Evolutionary conservation across 306 rosid species (phyloP).

Genomic region (Gynostemma pentaphyllum): DNA sequence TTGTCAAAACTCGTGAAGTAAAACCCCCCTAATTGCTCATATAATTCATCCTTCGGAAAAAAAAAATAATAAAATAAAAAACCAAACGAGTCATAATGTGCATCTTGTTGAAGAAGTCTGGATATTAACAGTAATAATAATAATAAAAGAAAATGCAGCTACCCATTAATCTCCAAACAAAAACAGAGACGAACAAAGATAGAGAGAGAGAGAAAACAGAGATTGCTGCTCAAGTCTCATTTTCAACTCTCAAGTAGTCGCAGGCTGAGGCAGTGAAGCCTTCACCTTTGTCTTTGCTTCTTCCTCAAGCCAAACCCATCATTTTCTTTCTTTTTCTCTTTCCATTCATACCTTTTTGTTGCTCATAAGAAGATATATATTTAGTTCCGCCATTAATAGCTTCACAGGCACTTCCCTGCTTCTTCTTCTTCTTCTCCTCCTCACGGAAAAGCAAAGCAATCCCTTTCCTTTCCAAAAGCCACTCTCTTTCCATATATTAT

Average conservation of each 20-base stretch:
- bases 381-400: conserved; percentile 35
- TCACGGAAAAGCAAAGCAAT: conserved; percentile 38
- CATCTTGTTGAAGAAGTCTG: conserved; percentile 1
- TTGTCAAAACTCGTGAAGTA: too few relatives aligned
- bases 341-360: not conserved
- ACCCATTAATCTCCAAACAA: too few relatives aligned
- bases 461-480: conserved; percentile 5
- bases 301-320: conserved; percentile 37
- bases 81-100: not conserved
- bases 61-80: too few relatives aligned
- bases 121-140: not conserved
- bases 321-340: not conserved
- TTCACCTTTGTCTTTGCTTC: conserved; percentile 35
- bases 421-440: conserved; percentile 15
- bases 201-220: not conserved
- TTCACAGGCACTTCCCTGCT: conserved; percentile 24
- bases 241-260: not conserved
- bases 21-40: too few relatives aligned
- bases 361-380: conserved; percentile 12
- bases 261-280: conserved; percentile 5
- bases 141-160: not conserved
- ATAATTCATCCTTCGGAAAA: too few relatives aligned
- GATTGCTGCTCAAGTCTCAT: not conserved
- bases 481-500: too few relatives aligned
- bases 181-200: conserved; percentile 1